Evolutionary conservation across 176 grass and related monocot genomes (phyloP).

Genomic region (Carex cristatella): DNA sequence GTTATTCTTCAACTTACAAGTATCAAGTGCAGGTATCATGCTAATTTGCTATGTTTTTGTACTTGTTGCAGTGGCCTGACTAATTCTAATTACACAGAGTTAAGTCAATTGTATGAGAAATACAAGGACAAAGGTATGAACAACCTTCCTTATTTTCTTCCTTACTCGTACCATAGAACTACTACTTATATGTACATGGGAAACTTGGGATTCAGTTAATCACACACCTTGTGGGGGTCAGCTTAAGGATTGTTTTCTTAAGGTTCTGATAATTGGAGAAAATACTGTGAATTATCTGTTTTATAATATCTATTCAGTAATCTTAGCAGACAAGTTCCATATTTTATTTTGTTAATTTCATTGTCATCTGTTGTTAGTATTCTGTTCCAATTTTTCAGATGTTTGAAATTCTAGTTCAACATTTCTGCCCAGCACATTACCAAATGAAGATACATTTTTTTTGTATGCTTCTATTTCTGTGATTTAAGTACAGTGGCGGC

Average conservation of each 20-base stretch:
- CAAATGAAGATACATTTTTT: not conserved
- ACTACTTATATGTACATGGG: not conserved
- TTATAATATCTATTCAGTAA: not conserved
- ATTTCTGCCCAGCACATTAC: not conserved
- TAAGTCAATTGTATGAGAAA: constrained; percentile 43
- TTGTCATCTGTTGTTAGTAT: not conserved
- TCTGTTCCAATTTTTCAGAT: not conserved
- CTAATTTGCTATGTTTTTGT: not conserved
- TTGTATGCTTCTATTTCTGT: not conserved
- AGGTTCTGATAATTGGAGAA: not conserved
- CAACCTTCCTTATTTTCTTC: not conserved
- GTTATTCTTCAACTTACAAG: not conserved
- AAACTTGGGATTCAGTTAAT: not conserved
- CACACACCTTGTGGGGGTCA: not conserved
- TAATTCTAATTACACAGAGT: constrained; percentile 44
- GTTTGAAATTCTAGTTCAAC: not conserved
- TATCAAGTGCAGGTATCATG: not conserved
- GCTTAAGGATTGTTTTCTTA: not conserved
- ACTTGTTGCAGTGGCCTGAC: constrained; percentile 48
- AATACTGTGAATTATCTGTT: not conserved
- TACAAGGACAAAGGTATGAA: constrained; percentile 35
- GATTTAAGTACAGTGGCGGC: not conserved
- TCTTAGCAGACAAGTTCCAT: not conserved
- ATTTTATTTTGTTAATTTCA: not conserved
- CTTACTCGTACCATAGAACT: not conserved